phyloP scores from a whole-genome alignment of 306 rosid genomes.

The Vigna nakashimae region DNA sequence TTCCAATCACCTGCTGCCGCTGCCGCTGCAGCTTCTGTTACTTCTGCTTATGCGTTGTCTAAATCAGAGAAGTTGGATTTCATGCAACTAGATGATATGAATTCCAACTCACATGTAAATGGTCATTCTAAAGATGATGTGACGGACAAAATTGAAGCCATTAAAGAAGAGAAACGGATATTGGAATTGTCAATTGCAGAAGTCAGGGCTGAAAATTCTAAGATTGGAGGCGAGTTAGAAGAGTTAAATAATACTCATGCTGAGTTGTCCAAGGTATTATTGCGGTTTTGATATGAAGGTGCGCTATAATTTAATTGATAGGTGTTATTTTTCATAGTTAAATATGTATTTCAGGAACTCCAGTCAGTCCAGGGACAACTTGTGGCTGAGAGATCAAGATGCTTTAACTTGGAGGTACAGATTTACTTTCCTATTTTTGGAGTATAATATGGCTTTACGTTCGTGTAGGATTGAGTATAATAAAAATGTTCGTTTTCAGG shows the following conservation, averaged over 20 bases:
- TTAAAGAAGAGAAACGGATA: constrained; percentile 64
- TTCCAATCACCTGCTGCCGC: constrained; percentile 98
- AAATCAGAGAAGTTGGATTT: constrained; percentile 77
- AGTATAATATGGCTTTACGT: neutral
- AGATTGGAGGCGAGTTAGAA: constrained; percentile 65
- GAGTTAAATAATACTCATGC: constrained; percentile 76
- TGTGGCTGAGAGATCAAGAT: constrained; percentile 93
- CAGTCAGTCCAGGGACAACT: constrained; percentile 92
- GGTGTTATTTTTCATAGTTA: constrained; percentile 38
- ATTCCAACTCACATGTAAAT: constrained; percentile 53
- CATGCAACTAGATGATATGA: constrained; percentile 50
- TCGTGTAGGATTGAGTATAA: constrained; percentile 19
- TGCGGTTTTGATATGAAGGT: constrained; percentile 33
- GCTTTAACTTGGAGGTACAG: constrained; percentile 88
- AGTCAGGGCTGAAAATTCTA: constrained; percentile 72
- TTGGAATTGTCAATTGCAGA: constrained; percentile 66
- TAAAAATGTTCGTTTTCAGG: constrained; percentile 58
- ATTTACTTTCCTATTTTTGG: constrained; percentile 21
- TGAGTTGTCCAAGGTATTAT: constrained; percentile 85
- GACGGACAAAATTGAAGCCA: constrained; percentile 53
- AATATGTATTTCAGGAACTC: constrained; percentile 74
- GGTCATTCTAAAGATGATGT: constrained; percentile 49
- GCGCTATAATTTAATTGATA: neutral
- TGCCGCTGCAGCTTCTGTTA: constrained; percentile 96
- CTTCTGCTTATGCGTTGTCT: constrained; percentile 92